Evolutionary conservation across 306 rosid species (phyloP).

Genomic region (Glycine soja): DNA sequence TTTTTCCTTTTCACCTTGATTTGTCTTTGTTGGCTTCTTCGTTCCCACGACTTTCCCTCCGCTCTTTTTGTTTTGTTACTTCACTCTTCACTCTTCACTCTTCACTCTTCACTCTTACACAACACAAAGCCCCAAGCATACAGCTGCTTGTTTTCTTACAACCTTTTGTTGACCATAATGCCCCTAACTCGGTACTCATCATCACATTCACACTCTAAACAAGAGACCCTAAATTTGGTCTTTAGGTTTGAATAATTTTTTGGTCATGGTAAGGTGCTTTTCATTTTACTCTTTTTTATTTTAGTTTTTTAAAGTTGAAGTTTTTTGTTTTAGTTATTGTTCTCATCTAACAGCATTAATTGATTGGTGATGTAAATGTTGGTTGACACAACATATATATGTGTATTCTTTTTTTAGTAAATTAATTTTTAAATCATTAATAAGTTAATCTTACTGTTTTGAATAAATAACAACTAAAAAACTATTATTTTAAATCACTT

Average conservation of each 20-base stretch:
- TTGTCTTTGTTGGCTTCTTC: conserved; percentile 50
- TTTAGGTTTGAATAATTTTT: not conserved
- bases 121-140: conserved; percentile 12
- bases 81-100: conserved; percentile 12
- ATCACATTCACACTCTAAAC: not conserved
- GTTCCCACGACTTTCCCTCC: conserved; percentile 63
- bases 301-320: too few species aligned
- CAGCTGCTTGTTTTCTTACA: conserved; percentile 21
- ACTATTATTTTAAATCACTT: too few species aligned
- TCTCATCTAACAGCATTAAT: too few species aligned
- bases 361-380: too few species aligned
- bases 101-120: conserved; percentile 37
- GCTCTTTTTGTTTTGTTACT: conserved; percentile 48
- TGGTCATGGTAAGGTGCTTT: too few species aligned
- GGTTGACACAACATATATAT: too few species aligned
- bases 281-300: too few species aligned
- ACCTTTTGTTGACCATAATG: conserved; percentile 39
- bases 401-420: too few species aligned
- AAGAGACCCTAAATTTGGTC: not conserved
- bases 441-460: too few species aligned
- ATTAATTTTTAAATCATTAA: too few species aligned
- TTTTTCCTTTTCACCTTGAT: conserved; percentile 56
- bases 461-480: too few species aligned
- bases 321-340: too few species aligned
- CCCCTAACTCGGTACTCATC: conserved; percentile 43